phyloP scores from a whole-genome alignment of 73 alveolate genomes.

The Paramecium primaurelia region DNA sequence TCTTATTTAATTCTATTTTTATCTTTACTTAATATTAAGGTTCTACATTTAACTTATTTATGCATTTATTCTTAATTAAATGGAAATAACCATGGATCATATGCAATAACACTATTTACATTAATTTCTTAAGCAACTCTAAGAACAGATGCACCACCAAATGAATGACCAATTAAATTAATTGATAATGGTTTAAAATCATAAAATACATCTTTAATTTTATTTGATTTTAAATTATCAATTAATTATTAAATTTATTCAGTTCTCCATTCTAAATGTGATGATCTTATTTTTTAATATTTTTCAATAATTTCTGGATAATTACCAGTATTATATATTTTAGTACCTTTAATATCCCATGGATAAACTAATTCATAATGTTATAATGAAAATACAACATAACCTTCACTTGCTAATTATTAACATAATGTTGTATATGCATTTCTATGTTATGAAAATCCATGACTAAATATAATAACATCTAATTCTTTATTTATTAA shows the following conservation, averaged over 20 bases:
- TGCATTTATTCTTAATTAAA: neutral
- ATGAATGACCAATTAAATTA: constrained; percentile 37
- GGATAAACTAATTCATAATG: constrained; percentile 37
- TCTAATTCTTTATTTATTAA: neutral
- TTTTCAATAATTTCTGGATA: constrained; percentile 36
- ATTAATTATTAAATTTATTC: neutral
- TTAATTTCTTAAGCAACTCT: neutral
- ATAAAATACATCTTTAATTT: neutral
- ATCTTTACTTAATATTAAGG: neutral
- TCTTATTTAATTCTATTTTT: neutral
- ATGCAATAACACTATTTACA: neutral
- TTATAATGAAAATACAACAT: constrained; percentile 9
- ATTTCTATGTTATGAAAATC: constrained; percentile 30
- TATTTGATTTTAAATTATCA: neutral
- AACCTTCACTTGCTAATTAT: constrained; percentile 43
- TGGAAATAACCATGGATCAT: constrained; percentile 42
- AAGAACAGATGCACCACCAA: constrained; percentile 38
- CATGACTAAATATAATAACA: constrained; percentile 26
- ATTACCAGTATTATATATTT: neutral
- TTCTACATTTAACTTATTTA: neutral
- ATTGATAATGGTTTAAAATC: constrained; percentile 6
- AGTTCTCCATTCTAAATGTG: constrained; percentile 37
- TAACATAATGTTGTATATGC: neutral
- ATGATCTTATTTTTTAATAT: neutral
- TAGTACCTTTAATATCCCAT: constrained; percentile 5